Percentiles rank a stretch among this genome's conserved stretches.
Conservation (phyloP, 768 basidiomycete genomes). For the Lyophyllum shimeji region DNA sequence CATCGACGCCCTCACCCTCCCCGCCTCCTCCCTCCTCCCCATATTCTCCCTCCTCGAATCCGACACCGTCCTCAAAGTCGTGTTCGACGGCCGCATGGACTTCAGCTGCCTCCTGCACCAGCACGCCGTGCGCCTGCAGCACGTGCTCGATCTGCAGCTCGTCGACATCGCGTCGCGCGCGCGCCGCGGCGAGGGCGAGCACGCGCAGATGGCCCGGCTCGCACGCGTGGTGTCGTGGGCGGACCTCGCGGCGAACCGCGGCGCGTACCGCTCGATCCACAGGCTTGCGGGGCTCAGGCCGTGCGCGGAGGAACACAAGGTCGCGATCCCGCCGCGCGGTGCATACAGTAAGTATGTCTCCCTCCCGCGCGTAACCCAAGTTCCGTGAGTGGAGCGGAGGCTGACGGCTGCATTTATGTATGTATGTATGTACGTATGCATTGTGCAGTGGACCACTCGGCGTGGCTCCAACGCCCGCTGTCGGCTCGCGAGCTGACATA, state of each 20-base stretch:
- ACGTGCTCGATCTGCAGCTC: constrained; percentile 11
- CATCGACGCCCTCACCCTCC: constrained; percentile 6
- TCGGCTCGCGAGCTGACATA: not conserved
- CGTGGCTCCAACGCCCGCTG: constrained; percentile 9
- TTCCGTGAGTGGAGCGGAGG: no score
- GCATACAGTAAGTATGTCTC: not conserved
- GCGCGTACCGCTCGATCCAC: constrained; percentile 1
- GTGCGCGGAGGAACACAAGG: constrained; percentile 7
- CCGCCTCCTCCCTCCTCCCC: not conserved
- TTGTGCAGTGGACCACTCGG: constrained; percentile 9
- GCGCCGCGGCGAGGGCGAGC: constrained; percentile 6
- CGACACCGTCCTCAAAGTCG: constrained; percentile 1
- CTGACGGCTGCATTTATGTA: not conserved
- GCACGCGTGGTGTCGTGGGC: not conserved
- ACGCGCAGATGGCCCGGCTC: not conserved
- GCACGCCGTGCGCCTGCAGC: not conserved
- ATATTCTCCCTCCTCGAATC: constrained; percentile 13
- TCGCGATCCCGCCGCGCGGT: not conserved
- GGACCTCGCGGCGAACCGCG: not conserved
- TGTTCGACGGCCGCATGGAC: constrained; percentile 14
- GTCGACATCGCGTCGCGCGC: constrained; percentile 9
- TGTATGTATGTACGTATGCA: no score
- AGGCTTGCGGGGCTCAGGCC: constrained; percentile 2
- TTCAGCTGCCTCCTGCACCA: constrained; percentile 13
- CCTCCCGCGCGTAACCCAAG: no score